Evolutionary conservation across 2,329 filamentous ascomycete genomes (phyloP).

Genomic region (Ascosphaera pollenicola): DNA sequence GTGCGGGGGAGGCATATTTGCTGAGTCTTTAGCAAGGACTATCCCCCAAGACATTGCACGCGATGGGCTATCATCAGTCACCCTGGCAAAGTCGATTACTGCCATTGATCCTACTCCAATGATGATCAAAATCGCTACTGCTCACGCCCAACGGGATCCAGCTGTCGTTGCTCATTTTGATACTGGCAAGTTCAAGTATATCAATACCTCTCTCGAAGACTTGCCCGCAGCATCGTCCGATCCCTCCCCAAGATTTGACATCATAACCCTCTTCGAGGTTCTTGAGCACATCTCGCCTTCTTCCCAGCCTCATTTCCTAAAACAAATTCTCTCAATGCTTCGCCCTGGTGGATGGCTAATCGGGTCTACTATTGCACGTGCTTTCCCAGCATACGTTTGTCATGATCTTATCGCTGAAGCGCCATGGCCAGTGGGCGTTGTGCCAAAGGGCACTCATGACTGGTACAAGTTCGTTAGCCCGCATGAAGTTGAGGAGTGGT

Average conservation of each 20-base stretch:
- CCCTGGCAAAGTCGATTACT: slow-evolving; percentile 20
- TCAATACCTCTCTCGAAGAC: slow-evolving; percentile 56
- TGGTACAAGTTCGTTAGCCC: slow-evolving; percentile 94
- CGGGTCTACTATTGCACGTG: slow-evolving; percentile 77
- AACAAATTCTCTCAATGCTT: slow-evolving; percentile 36
- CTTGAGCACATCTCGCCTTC: slow-evolving; percentile 66
- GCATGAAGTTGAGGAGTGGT: slow-evolving; percentile 38
- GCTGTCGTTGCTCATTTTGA: slow-evolving; percentile 30
- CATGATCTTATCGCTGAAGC: slow-evolving; percentile 82
- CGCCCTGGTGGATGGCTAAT: slow-evolving; percentile 85
- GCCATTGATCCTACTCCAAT: slow-evolving; percentile 23
- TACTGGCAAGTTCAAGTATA: slow-evolving; percentile 40
- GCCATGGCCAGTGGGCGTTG: slow-evolving; percentile 47
- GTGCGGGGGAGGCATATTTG: slow-evolving; percentile 91
- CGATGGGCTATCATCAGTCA: slow-evolving; percentile 10
- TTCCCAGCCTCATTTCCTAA: slow-evolving; percentile 50
- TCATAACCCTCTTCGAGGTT: slow-evolving; percentile 82
- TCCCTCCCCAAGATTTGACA: slow-evolving; percentile 33
- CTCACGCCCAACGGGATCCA: slow-evolving; percentile 56
- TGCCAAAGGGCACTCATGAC: slow-evolving; percentile 83
- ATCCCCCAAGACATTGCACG: slow-evolving; percentile 10
- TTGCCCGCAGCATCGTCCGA: slow-evolving; percentile 5
- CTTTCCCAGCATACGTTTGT: slow-evolving; percentile 71
- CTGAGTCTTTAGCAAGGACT: slow-evolving; percentile 37
- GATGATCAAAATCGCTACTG: slow-evolving; percentile 40